Evolutionary conservation across 768 basidiomycete genomes (phyloP).

Genomic region (Lyophyllum semitale): DNA sequence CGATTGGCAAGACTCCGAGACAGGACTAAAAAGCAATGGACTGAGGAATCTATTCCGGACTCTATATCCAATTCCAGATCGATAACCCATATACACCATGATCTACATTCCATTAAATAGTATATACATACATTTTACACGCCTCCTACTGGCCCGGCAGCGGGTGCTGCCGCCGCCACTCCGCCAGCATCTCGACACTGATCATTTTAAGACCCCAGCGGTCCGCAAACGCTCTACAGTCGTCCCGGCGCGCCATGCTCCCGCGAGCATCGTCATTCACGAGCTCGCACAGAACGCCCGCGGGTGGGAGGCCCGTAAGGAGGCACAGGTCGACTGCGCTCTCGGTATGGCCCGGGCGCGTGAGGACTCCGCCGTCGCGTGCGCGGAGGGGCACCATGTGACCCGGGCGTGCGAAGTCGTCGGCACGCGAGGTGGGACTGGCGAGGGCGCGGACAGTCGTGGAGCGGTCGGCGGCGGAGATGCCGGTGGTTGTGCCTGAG

Average conservation of each 20-base stretch:
- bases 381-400: slow-evolving; percentile 95
- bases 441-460: slow-evolving; percentile 86
- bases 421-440: slow-evolving; percentile 48
- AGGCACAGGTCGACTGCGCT: slow-evolving; percentile 84
- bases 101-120: not conserved
- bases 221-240: slow-evolving; percentile 89
- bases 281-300: slow-evolving; percentile 90
- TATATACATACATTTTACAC: not conserved
- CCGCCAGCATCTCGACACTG: slow-evolving; percentile 82
- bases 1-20: slow-evolving; percentile 33
- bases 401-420: slow-evolving; percentile 89
- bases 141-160: not conserved
- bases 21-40: not conserved
- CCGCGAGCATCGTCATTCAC: slow-evolving; percentile 91
- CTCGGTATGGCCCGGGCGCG: slow-evolving; percentile 94
- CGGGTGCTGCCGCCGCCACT: slow-evolving; percentile 43
- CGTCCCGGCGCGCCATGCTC: slow-evolving; percentile 93
- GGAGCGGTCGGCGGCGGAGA: slow-evolving; percentile 93
- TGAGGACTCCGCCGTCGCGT: slow-evolving; percentile 79
- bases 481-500: slow-evolving; percentile 90
- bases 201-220: slow-evolving; percentile 92
- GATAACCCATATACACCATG: not conserved
- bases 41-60: too few relatives aligned
- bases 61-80: too few relatives aligned
- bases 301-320: slow-evolving; percentile 67